A percentile compares a stretch with the other conserved stretches of the same genome.
phyloP scores from a whole-genome alignment of 2,329 filamentous ascomycete species.

The Graphium sp. region DNA sequence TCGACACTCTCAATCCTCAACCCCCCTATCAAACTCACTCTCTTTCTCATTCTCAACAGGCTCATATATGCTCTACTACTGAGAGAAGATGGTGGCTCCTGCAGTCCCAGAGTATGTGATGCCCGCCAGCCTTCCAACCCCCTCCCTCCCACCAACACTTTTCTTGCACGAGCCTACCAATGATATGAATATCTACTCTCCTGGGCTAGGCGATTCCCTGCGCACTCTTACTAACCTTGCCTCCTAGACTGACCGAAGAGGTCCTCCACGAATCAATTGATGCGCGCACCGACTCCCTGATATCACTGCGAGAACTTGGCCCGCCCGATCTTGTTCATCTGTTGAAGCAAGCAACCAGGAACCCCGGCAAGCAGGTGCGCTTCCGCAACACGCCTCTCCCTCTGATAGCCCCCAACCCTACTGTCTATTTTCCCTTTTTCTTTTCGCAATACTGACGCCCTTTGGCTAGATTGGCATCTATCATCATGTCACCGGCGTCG shows the following conservation, averaged over 20 bases:
- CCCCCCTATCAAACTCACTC: too few relatives aligned
- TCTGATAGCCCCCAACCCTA: background rate
- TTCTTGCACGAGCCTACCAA: slow-evolving; percentile 5
- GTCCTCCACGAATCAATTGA: slow-evolving; percentile 83
- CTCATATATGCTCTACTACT: too few relatives aligned
- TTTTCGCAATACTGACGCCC: background rate
- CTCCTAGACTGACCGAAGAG: slow-evolving; percentile 74
- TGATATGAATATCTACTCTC: background rate
- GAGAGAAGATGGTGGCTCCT: slow-evolving; percentile 64
- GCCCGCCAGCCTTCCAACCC: too few relatives aligned
- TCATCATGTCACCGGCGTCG: slow-evolving; percentile 93
- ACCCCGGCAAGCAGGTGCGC: slow-evolving; percentile 35
- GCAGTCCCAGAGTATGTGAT: slow-evolving; percentile 57
- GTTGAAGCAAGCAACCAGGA: slow-evolving; percentile 53
- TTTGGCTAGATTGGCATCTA: slow-evolving; percentile 70
- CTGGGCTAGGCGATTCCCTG: background rate
- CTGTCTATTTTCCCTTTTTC: too few relatives aligned
- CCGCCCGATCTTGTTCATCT: slow-evolving; percentile 93
- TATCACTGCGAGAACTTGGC: slow-evolving; percentile 76
- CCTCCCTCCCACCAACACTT: slow-evolving; percentile 3
- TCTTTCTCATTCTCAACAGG: slow-evolving; percentile 1
- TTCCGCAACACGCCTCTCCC: too few relatives aligned
- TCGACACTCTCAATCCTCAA: too few relatives aligned
- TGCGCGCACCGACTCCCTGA: slow-evolving; percentile 75
- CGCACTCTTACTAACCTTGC: slow-evolving; percentile 7